Evolutionary conservation across 1,284 basidiomycete species (phyloP).

Genomic region (Cystobasidiaceae sp.): DNA sequence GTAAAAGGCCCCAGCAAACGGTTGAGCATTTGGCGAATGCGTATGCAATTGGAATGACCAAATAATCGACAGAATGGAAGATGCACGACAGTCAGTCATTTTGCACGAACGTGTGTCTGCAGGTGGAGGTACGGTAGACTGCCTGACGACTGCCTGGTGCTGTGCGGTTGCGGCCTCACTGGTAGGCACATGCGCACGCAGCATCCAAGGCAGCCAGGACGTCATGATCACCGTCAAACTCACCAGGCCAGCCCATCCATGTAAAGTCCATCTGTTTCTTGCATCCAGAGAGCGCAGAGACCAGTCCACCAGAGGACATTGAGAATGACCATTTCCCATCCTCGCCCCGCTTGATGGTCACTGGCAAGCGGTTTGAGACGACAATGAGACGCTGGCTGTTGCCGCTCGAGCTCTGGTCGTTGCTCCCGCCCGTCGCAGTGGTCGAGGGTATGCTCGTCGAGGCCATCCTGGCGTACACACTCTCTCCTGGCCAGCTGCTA

Average conservation of each 20-base stretch:
- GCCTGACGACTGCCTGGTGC: too few species aligned
- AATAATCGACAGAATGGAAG: background rate
- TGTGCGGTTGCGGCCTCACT: too few species aligned
- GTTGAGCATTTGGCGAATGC: background rate
- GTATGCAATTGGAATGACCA: background rate
- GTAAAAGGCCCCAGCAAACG: background rate
- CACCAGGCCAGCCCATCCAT: constrained; percentile 46
- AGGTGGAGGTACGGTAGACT: too few species aligned
- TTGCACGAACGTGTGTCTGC: too few species aligned
- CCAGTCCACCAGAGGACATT: constrained; percentile 92
- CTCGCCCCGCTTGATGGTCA: constrained; percentile 79
- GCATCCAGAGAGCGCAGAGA: constrained; percentile 88
- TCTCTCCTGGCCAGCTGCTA: too few species aligned
- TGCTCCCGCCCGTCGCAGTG: background rate
- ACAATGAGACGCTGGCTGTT: constrained; percentile 68
- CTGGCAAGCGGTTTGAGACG: constrained; percentile 89
- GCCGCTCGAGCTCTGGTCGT: background rate
- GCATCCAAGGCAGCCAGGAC: background rate
- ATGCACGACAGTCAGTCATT: too few species aligned
- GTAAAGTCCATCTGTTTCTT: constrained; percentile 94
- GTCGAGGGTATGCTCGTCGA: background rate
- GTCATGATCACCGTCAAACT: background rate
- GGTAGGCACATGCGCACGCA: too few species aligned
- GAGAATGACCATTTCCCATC: constrained; percentile 65
- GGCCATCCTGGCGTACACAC: too few species aligned